Conservation (phyloP, 768 basidiomycete species). For the Amanita thiersii region DNA sequence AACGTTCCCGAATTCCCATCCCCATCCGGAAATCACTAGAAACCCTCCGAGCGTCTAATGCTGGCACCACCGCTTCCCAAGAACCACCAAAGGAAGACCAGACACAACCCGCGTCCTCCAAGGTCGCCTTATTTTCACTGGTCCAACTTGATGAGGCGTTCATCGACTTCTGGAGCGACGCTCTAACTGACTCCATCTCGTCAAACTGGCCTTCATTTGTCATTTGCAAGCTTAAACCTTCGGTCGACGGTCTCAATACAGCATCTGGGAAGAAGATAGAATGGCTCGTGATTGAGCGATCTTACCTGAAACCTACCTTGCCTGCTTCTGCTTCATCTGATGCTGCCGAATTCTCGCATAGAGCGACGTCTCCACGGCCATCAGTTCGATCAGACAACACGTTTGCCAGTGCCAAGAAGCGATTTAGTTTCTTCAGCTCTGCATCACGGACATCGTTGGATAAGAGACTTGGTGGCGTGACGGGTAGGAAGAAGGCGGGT, state of each 20-base stretch:
- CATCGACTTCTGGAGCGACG: slow-evolving; percentile 76
- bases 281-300: slow-evolving; percentile 69
- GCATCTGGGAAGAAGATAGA: slow-evolving; percentile 32
- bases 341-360: neutral
- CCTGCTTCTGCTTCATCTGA: slow-evolving; percentile 18
- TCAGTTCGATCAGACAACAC: slow-evolving; percentile 33
- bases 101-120: slow-evolving; percentile 20
- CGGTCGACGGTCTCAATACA: slow-evolving; percentile 19
- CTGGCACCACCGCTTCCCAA: neutral
- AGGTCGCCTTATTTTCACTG: slow-evolving; percentile 33
- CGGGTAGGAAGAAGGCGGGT: slow-evolving; percentile 12
- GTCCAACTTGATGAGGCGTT: slow-evolving; percentile 76
- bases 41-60: too few species aligned
- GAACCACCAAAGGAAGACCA: slow-evolving; percentile 4
- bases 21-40: too few species aligned
- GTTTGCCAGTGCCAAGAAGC: slow-evolving; percentile 45
- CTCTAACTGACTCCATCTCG: slow-evolving; percentile 60
- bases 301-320: slow-evolving; percentile 31
- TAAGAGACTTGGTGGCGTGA: slow-evolving; percentile 15
- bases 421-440: slow-evolving; percentile 55
- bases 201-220: slow-evolving; percentile 62
- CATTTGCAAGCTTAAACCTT: slow-evolving; percentile 56
- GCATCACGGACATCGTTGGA: slow-evolving; percentile 23
- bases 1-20: slow-evolving; percentile 11
- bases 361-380: slow-evolving; percentile 3